A percentile compares a stretch with the other conserved stretches of the same genome.
Conservation (phyloP, 495 filamentous ascomycete genomes). For the Penicillium manginii region DNA sequence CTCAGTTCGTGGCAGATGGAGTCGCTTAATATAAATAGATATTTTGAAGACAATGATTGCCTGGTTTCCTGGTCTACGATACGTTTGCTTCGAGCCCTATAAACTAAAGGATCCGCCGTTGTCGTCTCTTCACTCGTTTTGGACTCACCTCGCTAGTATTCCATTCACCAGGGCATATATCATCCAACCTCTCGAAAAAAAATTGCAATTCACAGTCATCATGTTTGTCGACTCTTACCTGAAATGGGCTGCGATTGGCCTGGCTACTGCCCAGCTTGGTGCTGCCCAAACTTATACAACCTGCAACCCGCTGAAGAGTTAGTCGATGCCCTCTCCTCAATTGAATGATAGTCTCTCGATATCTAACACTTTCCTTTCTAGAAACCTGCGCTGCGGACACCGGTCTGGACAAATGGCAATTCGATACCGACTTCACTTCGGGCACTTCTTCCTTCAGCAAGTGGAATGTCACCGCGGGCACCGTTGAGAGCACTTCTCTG, state of each 20-base stretch:
- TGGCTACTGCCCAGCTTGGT: constrained; percentile 38
- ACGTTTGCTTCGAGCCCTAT: not conserved
- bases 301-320: constrained; percentile 70
- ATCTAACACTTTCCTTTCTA: constrained; percentile 21
- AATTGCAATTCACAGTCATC: not conserved
- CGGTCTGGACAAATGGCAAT: constrained; percentile 59
- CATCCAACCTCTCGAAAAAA: not conserved
- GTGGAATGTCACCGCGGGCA: constrained; percentile 65
- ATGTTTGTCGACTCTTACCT: constrained; percentile 24
- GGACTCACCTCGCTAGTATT: not conserved
- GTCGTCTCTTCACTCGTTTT: constrained; percentile 11
- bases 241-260: constrained; percentile 25
- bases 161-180: not conserved
- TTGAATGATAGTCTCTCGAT: not conserved
- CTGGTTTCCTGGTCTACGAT: not conserved
- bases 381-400: constrained; percentile 63
- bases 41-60: not conserved
- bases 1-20: constrained; percentile 9
- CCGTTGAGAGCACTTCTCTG: constrained; percentile 50
- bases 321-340: constrained; percentile 3
- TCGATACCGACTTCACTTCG: constrained; percentile 67
- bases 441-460: constrained; percentile 51
- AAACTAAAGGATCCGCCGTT: not conserved
- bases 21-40: constrained; percentile 20
- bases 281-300: constrained; percentile 71